phyloP scores from a whole-genome alignment of 306 rosid genomes.

The Erythrophleum fordii region DNA sequence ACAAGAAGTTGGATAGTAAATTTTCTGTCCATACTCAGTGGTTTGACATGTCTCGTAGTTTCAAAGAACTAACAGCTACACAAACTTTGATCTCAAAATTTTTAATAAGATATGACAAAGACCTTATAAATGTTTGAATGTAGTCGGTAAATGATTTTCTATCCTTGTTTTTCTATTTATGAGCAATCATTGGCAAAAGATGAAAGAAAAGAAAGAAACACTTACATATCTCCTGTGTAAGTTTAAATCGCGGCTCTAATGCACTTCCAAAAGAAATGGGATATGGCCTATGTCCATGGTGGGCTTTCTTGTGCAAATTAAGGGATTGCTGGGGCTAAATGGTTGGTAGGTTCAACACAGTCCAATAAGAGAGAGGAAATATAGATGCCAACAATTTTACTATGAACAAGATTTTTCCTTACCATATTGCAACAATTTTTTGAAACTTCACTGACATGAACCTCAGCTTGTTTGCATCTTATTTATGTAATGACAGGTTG shows the following conservation, averaged over 20 bases:
- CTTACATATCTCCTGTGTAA: background rate
- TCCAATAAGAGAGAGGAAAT: conserved; percentile 9
- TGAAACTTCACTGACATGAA: background rate
- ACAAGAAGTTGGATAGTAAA: conserved; percentile 86
- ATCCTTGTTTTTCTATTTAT: background rate
- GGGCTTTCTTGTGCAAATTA: background rate
- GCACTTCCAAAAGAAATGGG: background rate
- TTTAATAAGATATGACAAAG: background rate
- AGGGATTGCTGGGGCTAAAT: background rate
- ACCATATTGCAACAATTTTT: background rate
- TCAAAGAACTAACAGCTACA: background rate
- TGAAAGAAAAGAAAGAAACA: background rate
- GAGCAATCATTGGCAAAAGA: background rate
- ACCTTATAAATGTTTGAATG: background rate
- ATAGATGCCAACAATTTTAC: background rate
- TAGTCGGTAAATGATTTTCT: background rate
- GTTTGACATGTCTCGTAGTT: background rate
- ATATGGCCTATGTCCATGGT: conserved; percentile 6
- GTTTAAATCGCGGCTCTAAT: background rate
- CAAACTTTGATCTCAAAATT: background rate
- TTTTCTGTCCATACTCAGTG: background rate
- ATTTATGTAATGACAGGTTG: conserved; percentile 68
- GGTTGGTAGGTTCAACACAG: background rate
- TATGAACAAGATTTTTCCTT: background rate
- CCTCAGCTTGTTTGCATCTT: conserved; percentile 31